Conservation (phyloP, 352 stramenopile species). For the Globisporangium perplexum region DNA sequence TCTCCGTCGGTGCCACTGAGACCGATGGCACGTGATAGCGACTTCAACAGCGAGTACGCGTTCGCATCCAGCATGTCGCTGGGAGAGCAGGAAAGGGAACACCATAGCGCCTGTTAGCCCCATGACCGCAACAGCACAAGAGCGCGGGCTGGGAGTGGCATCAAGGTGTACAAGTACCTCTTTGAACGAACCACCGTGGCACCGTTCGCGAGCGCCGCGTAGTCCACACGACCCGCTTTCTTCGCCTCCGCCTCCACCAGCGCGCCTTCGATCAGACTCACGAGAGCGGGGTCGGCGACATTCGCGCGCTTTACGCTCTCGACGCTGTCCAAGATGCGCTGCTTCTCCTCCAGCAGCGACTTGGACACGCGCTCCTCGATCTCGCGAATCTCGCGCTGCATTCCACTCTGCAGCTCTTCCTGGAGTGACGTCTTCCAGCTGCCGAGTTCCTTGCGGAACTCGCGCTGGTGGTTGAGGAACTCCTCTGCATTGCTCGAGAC, state of each 20-base stretch:
- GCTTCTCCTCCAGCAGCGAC: constrained; percentile 53
- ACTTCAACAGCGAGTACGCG: constrained; percentile 23
- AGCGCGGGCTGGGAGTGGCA: too few species aligned
- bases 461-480: constrained; percentile 9
- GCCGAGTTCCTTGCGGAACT: constrained; percentile 19
- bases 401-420: constrained; percentile 33
- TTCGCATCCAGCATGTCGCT: constrained; percentile 55
- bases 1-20: constrained; percentile 13
- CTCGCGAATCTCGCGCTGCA: constrained; percentile 43
- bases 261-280: constrained; percentile 43
- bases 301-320: constrained; percentile 43
- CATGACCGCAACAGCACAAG: background rate
- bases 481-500: constrained; percentile 1
- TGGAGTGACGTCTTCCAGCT: constrained; percentile 22
- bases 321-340: constrained; percentile 41
- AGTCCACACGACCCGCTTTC: constrained; percentile 50
- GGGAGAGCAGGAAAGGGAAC: constrained; percentile 4
- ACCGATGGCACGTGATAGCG: constrained; percentile 28
- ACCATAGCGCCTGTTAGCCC: background rate
- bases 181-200: constrained; percentile 51
- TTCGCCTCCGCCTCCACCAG: constrained; percentile 31
- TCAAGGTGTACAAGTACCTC: constrained; percentile 21
- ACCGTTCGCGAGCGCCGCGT: constrained; percentile 63
- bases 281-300: constrained; percentile 48
- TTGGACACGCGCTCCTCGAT: constrained; percentile 59